Evolutionary conservation across 257 asterid species (phyloP).

Genomic region (Vinca minor): DNA sequence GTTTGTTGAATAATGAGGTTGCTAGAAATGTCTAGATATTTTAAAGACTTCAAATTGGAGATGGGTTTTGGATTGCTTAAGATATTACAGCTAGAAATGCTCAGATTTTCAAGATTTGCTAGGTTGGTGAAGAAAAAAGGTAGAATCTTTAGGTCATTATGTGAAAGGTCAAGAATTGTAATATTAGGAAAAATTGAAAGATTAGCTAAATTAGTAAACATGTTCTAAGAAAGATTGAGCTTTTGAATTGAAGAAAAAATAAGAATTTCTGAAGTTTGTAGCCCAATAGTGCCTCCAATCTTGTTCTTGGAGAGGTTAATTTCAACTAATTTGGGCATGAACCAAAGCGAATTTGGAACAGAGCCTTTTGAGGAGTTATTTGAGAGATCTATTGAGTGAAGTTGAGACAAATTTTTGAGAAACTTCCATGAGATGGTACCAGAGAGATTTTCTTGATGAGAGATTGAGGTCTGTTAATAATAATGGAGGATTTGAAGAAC

Average conservation of each 20-base stretch:
- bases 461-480: conserved; percentile 38
- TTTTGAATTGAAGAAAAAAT: conserved; percentile 19
- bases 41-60: conserved; percentile 34
- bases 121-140: conserved; percentile 52
- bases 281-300: conserved; percentile 56
- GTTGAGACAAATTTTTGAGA: conserved; percentile 49
- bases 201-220: conserved; percentile 50
- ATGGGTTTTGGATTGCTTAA: conserved; percentile 42
- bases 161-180: conserved; percentile 47
- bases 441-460: conserved; percentile 49
- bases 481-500: conserved; percentile 27
- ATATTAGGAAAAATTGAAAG: conserved; percentile 42
- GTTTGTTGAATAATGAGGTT: conserved; percentile 33
- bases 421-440: conserved; percentile 72
- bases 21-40: conserved; percentile 46
- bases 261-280: conserved; percentile 13
- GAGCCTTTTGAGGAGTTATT: conserved; percentile 54
- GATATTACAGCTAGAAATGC: conserved; percentile 53
- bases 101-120: conserved; percentile 50
- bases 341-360: conserved; percentile 51
- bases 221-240: conserved; percentile 61
- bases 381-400: conserved; percentile 66
- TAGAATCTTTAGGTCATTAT: conserved; percentile 34
- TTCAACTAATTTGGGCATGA: conserved; percentile 40
- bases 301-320: conserved; percentile 59